phyloP scores from a whole-genome alignment of 768 basidiomycete genomes.

The Butyriboletus loyo region DNA sequence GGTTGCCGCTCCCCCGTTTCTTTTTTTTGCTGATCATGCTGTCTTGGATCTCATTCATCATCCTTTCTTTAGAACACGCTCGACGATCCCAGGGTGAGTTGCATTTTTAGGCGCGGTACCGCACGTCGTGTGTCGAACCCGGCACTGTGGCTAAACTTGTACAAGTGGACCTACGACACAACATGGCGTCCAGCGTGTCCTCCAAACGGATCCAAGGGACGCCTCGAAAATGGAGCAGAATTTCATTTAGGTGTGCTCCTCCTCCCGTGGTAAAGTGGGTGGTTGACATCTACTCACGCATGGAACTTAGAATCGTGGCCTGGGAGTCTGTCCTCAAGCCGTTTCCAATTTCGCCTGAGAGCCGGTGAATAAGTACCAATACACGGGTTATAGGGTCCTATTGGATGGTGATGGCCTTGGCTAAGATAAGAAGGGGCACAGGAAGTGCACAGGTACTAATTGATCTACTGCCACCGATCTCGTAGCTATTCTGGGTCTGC shows the following conservation, averaged over 20 bases:
- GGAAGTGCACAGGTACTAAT: neutral
- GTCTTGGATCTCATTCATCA: neutral
- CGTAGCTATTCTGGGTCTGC: conserved; percentile 8
- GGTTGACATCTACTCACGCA: conserved; percentile 18
- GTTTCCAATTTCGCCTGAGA: conserved; percentile 20
- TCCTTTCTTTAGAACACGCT: neutral
- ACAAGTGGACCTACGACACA: neutral
- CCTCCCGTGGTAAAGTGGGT: conserved; percentile 3
- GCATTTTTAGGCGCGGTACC: conserved; percentile 17
- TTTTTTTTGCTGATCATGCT: neutral
- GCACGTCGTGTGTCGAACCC: conserved; percentile 2
- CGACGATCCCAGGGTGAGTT: conserved; percentile 1
- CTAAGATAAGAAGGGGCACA: neutral
- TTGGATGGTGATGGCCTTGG: conserved; percentile 10
- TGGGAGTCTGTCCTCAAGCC: conserved; percentile 20
- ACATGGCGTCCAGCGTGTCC: neutral
- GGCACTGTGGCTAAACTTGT: conserved; percentile 9
- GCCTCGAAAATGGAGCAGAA: conserved; percentile 17
- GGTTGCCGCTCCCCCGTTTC: neutral
- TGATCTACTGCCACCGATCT: conserved; percentile 1
- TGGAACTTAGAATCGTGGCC: conserved; percentile 9
- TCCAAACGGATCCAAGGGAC: conserved; percentile 1
- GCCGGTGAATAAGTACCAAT: neutral
- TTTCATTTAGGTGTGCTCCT: conserved; percentile 10
- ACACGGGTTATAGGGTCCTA: neutral